A percentile compares a stretch with the other conserved stretches of the same genome.
Evolutionary conservation across 164 flowering plant genomes (phyloP).

Genomic region (Chimonanthus salicifolius): DNA sequence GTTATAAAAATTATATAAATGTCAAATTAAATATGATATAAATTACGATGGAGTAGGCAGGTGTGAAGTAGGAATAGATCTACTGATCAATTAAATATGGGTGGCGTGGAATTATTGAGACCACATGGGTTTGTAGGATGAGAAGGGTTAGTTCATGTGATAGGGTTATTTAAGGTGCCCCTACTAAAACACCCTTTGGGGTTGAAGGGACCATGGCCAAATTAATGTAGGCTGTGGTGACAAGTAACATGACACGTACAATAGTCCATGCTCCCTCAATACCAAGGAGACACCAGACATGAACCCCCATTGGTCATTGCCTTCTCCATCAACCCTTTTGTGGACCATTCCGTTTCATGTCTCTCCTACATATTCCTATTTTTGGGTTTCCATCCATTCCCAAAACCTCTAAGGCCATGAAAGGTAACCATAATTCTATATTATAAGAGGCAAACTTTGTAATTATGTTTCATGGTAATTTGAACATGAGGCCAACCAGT

Average conservation of each 20-base stretch:
- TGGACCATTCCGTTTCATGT: not conserved
- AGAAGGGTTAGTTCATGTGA: slow-evolving; percentile 7
- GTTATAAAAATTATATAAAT: too few species aligned
- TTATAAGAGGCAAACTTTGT: too few species aligned
- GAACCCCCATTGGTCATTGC: not conserved
- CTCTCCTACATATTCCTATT: too few species aligned
- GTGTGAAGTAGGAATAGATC: too few species aligned
- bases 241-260: not conserved
- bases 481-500: too few species aligned
- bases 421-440: too few species aligned
- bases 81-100: not conserved
- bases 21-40: too few species aligned
- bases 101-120: slow-evolving; percentile 3
- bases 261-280: not conserved
- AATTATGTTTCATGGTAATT: too few species aligned
- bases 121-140: slow-evolving; percentile 5
- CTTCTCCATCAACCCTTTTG: not conserved
- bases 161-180: not conserved
- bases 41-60: too few species aligned
- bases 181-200: not conserved
- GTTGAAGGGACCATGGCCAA: not conserved
- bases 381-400: too few species aligned
- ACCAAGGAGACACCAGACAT: slow-evolving; percentile 1
- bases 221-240: slow-evolving; percentile 2
- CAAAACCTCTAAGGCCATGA: too few species aligned